Evolutionary conservation across 2,329 filamentous ascomycete species (phyloP), one percentile per base, ranked within the genome.

Genomic region (Seiridium unicorne): DNA sequence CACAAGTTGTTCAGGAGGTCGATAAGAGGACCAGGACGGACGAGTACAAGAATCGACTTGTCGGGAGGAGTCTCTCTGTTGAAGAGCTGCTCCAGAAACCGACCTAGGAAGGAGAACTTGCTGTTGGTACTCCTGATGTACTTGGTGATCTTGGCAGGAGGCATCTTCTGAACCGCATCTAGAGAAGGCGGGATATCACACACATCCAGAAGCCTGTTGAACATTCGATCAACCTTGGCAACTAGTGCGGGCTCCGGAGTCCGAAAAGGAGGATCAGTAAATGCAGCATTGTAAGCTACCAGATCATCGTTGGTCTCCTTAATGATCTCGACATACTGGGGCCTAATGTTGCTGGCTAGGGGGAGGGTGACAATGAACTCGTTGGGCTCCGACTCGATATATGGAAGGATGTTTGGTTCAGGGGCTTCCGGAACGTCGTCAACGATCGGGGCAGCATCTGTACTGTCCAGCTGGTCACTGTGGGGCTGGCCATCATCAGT

Each of bases 51-150:
- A 6, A 89, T 70, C 42, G 79, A 81, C 44, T 76, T 79, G 9
- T 80, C 74, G 10, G 70, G 10, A 51, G 9, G 11, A 26, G 34
- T 34, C 13, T 64, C 64, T 9, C 73, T 69, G 13, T 73, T 70
- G n/a, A 69, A 67, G 9, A 87, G 67, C 7, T 71, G 67, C 26
- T 80, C 73, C 36, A 88, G 68, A 3, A 89, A 73, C 62, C 87
- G 84, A 49, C 78, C 81, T 5, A 88, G 66, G 64, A 89, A 89
- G 38, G 78, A 80, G 64, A 84, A 85, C 64, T 89, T 89, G 58
- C 83, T 74, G 69, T 86, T 88, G 8, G 83, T 81, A 57, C 81
- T 81, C 59, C 81, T 77, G 1, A 81, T 79, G 63, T 85, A 83
- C 66, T 81, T 86, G 64, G 80, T 79, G 57, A 78, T 73, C 31